Conservation (phyloP, 2,329 filamentous ascomycete species). For the Fusarium xylarioides region DNA sequence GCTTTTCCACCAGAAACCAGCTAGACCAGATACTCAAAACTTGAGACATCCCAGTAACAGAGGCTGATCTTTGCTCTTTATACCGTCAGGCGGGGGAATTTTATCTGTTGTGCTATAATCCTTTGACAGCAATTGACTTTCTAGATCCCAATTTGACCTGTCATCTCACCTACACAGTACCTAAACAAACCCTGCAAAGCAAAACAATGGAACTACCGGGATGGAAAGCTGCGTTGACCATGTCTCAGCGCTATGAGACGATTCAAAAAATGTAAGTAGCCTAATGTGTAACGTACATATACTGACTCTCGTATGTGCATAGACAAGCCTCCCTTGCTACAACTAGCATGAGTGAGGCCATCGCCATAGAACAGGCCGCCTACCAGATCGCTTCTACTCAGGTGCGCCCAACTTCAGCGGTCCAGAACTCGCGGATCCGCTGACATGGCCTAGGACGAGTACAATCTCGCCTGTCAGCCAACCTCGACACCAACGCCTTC, state of each 20-base stretch:
- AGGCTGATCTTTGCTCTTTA: slow-evolving; percentile 18
- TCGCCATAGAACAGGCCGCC: slow-evolving; percentile 71
- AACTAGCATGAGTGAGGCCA: slow-evolving; percentile 58
- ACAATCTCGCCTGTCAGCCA: slow-evolving; percentile 56
- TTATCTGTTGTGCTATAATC: not conserved
- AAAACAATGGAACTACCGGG: slow-evolving; percentile 31
- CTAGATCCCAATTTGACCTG: slow-evolving; percentile 10
- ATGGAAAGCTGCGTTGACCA: slow-evolving; percentile 64
- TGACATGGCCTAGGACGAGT: slow-evolving; percentile 63
- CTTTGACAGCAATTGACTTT: slow-evolving; percentile 7
- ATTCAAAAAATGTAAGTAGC: slow-evolving; percentile 60
- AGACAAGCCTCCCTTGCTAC: slow-evolving; percentile 46
- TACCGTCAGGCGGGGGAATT: slow-evolving; percentile 1
- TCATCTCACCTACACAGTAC: not conserved
- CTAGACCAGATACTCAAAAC: not conserved
- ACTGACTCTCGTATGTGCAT: not conserved
- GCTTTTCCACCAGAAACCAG: slow-evolving; percentile 1
- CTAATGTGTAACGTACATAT: not conserved
- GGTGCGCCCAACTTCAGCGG: slow-evolving; percentile 54
- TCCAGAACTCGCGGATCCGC: slow-evolving; percentile 25
- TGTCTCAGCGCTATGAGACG: slow-evolving; percentile 68
- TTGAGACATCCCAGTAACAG: slow-evolving; percentile 20
- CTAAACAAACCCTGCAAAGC: not conserved
- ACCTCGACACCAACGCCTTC: slow-evolving; percentile 17
- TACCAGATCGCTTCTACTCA: slow-evolving; percentile 66